Conservation (phyloP, 768 basidiomycete genomes). For the Coprinellus aureogranulatus region DNA sequence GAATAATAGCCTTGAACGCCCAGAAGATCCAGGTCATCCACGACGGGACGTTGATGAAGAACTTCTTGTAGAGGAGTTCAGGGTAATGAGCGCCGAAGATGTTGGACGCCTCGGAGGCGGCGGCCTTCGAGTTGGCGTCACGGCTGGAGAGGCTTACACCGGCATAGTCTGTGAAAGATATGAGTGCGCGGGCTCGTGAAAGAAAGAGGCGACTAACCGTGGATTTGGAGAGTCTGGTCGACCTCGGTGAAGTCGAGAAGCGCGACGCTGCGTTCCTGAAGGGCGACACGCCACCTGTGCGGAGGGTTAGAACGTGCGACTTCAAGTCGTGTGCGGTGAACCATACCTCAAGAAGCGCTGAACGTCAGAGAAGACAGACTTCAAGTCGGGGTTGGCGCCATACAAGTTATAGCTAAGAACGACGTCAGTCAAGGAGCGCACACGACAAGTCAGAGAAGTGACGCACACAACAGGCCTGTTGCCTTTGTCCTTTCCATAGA, state of each 20-base stretch:
- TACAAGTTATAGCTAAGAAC: constrained; percentile 71
- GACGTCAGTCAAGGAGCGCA: background rate
- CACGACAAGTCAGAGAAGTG: background rate
- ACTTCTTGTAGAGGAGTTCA: constrained; percentile 76
- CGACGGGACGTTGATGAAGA: constrained; percentile 79
- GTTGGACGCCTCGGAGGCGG: constrained; percentile 68
- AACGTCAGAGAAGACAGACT: constrained; percentile 74
- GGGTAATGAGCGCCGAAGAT: constrained; percentile 80
- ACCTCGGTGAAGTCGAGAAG: constrained; percentile 69
- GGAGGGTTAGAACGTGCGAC: constrained; percentile 2
- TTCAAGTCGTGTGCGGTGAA: background rate
- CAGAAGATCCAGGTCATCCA: constrained; percentile 82
- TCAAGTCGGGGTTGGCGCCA: constrained; percentile 63
- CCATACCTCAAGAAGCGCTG: constrained; percentile 69
- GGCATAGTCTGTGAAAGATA: constrained; percentile 57
- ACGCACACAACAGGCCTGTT: constrained; percentile 68
- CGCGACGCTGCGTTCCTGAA: constrained; percentile 68
- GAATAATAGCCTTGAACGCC: constrained; percentile 73
- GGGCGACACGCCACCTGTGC: constrained; percentile 70
- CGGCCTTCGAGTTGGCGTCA: constrained; percentile 72
- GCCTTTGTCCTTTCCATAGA: constrained; percentile 69
- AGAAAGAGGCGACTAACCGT: constrained; percentile 40
- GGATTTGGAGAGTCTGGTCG: constrained; percentile 73
- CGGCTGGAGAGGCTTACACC: constrained; percentile 66
- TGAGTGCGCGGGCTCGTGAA: background rate